Evolutionary conservation across 2,329 filamentous ascomycete genomes (phyloP).

Genomic region (Colletotrichum acutatum): DNA sequence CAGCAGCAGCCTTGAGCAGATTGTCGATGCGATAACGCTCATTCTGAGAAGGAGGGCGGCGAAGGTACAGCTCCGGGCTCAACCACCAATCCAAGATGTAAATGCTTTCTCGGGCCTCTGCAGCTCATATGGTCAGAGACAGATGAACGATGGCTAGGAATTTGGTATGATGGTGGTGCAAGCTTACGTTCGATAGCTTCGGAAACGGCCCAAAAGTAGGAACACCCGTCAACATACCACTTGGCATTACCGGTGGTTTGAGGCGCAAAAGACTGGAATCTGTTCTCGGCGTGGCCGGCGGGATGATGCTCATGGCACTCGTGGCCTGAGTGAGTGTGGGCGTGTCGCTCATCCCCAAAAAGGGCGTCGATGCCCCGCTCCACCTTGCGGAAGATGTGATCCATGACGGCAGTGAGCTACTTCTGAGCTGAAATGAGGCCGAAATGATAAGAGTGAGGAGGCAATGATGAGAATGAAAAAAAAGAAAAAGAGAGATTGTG

Average conservation of each 20-base stretch:
- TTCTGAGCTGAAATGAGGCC: not conserved
- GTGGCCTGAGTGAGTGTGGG: constrained; percentile 55
- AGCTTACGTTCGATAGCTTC: constrained; percentile 74
- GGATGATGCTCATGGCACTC: constrained; percentile 54
- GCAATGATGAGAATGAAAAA: not conserved
- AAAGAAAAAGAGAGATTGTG: not conserved
- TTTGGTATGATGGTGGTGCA: no score
- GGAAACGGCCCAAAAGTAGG: constrained; percentile 88
- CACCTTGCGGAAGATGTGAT: constrained; percentile 55
- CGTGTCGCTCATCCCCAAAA: constrained; percentile 54
- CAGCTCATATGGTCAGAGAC: constrained; percentile 28
- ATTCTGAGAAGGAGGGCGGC: constrained; percentile 83
- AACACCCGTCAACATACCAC: constrained; percentile 88
- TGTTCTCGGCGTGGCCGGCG: constrained; percentile 58
- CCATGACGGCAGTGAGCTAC: constrained; percentile 43
- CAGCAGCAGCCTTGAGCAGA: constrained; percentile 83
- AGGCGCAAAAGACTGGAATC: constrained; percentile 77
- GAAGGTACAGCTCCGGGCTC: constrained; percentile 87
- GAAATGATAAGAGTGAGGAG: not conserved
- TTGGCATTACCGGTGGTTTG: constrained; percentile 80
- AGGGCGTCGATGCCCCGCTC: constrained; percentile 54
- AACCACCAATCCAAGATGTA: constrained; percentile 95
- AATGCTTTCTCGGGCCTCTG: constrained; percentile 78
- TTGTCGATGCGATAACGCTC: constrained; percentile 86
- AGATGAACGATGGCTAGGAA: not conserved